Evolutionary conservation across 1,139 yeast genomes (phyloP), one percentile per base, ranked within the genome.

Genomic region (Cylindricascospora bacillispora): DNA sequence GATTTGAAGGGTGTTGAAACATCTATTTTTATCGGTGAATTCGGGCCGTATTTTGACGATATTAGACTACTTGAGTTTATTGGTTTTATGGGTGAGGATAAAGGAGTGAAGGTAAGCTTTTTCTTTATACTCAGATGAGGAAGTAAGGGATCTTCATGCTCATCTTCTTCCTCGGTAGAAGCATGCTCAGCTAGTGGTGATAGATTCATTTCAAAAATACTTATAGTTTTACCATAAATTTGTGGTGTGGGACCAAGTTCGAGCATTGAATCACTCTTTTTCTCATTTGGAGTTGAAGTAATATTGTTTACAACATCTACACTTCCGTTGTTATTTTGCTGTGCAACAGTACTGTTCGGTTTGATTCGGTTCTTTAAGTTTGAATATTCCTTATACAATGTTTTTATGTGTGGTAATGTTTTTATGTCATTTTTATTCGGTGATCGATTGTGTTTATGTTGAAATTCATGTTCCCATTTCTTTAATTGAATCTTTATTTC

Each of bases 241-340:
- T 54, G 58, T 4, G 58, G 58, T 0, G 58, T 54, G 7, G 58
- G 58, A 1, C 58, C 58, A 19, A 52, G 32, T 19, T 44, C 45
- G 4, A 30, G 16, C n/a, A 14, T 18, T 14, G 20, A 21, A 9
- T 18, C 24, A 4, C 11, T 3, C 15, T n/a, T n/a, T n/a, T n/a
- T n/a, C n/a, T 17, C 16, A 4, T 19, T 20, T 1, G 22, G 15
- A 3, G 26, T 11, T 11, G 25, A 15, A 11, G 6, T 24, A 6
- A 24, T 18, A 17, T 22, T 16, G 21, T 18, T 18, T 18, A 7
- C 21, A 7, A 18, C 7, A 10, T 18, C 21, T 18, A n/a, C n/a
- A 10, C 12, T 14, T 10, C 17, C 5, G 26, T 10, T 10, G 18
- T 24, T 24, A 18, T 18, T 15, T n/a, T 7, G 13, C n/a, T n/a